Evolutionary conservation across 2,329 filamentous ascomycete genomes (phyloP).

Genomic region (Acrodontium crateriforme): DNA sequence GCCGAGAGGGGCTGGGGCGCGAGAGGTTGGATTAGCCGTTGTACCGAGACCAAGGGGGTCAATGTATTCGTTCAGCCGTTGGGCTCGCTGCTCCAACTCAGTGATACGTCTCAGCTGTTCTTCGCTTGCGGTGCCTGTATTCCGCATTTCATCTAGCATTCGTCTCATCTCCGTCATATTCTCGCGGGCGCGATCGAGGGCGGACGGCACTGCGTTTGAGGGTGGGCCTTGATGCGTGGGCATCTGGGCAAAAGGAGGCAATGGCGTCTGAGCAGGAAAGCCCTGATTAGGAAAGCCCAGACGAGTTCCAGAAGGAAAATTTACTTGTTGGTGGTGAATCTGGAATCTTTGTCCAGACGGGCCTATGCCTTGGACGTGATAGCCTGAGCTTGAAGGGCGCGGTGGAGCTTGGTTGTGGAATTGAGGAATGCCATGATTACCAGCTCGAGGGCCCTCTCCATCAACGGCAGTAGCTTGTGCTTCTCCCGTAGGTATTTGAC

Average conservation of each 20-base stretch:
- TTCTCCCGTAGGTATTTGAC: background rate
- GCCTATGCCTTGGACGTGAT: slow-evolving; percentile 16
- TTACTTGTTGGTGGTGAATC: slow-evolving; percentile 17
- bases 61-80: slow-evolving; percentile 17
- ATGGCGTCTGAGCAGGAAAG: slow-evolving; percentile 2
- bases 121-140: slow-evolving; percentile 6
- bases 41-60: slow-evolving; percentile 9
- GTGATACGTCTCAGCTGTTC: slow-evolving; percentile 11
- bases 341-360: slow-evolving; percentile 17
- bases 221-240: too few relatives aligned
- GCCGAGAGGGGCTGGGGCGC: background rate
- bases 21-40: background rate
- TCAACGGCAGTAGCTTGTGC: too few relatives aligned
- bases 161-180: slow-evolving; percentile 19
- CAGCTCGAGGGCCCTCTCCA: too few relatives aligned
- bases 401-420: background rate
- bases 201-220: slow-evolving; percentile 5
- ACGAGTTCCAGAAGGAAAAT: slow-evolving; percentile 7
- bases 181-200: slow-evolving; percentile 18
- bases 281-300: background rate
- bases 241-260: too few relatives aligned
- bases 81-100: slow-evolving; percentile 11
- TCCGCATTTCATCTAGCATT: slow-evolving; percentile 17
- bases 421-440: background rate
- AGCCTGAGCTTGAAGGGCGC: slow-evolving; percentile 11